phyloP scores from a whole-genome alignment of 73 alveolate species.

The Paramecium biaurelia region DNA sequence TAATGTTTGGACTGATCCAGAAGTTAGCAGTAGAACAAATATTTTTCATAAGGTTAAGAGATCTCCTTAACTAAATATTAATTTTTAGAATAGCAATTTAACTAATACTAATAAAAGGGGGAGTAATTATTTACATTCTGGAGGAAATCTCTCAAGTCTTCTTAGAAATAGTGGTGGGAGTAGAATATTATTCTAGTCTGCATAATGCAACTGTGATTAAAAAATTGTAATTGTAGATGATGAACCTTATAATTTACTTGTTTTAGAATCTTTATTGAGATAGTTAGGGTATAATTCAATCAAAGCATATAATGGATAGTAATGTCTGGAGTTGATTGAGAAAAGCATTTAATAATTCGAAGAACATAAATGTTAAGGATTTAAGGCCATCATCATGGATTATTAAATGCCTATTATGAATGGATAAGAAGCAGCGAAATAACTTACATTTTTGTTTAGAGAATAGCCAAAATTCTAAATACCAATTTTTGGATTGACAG shows the following conservation, averaged over 20 bases:
- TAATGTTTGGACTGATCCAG: background rate
- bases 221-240: conserved; percentile 24
- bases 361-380: background rate
- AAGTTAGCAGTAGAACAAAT: background rate
- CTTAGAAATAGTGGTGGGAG: background rate
- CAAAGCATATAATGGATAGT: background rate
- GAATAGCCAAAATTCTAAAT: background rate
- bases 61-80: background rate
- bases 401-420: conserved; percentile 34
- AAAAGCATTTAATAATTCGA: background rate
- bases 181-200: background rate
- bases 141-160: background rate
- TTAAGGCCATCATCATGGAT: conserved; percentile 31
- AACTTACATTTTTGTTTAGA: background rate
- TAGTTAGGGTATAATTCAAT: background rate
- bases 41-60: background rate
- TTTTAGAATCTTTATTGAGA: background rate
- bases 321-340: background rate
- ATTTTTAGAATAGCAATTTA: background rate
- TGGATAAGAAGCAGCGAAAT: conserved; percentile 8
- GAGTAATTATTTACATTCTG: background rate
- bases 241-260: conserved; percentile 27
- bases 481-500: conserved; percentile 41
- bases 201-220: background rate
- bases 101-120: background rate